Evolutionary conservation across 2,329 filamentous ascomycete species (phyloP), one percentile per base, ranked within the genome.

Genomic region (Cytospora leucostoma): DNA sequence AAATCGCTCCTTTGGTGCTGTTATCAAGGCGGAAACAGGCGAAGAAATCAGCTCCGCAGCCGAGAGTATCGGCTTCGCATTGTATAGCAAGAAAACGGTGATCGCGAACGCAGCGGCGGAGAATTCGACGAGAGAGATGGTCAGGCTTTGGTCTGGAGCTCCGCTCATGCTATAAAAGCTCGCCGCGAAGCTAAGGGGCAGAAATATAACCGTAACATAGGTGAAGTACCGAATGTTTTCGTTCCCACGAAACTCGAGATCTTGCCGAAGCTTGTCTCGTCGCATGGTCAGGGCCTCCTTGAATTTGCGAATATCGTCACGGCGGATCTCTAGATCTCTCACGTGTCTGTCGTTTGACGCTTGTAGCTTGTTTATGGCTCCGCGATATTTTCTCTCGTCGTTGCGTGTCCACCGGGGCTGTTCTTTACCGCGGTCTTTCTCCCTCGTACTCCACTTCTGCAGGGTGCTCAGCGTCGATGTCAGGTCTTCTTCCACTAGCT

Each of bases 141-240:
- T 40, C n/a, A 71, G 56, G 1, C 51, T 38, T 5, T n/a, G 33
- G 6, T 56, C 51, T 5, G 73, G 72, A 19, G 64, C 34, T 3
- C 63, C 70, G 35, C 57, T 67, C 72, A 75, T 75, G 51, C 74
- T 74, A 63, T 73, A 74, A 4, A 75, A 64, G 35, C 70, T 70
- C 2, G 70, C 64, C 1, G 71, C 71, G 33, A 76, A 72, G 8
- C 73, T 71, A 0, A 73, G 64, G 0, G 74, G 74, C 3, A 76
- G 64, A 64, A 76, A 76, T 27, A 76, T 69, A 5, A 73, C 71
- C 0, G 74, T 76, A 4, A 74, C 71, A 56, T 74, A 74, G 1
- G 74, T 76, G 59, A 76, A 75, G 49, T 71, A 67, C 0, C 69
- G 69, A 52, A 75, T 70, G 53, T 75, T 71, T 51, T 74, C 69